Percentiles rank a stretch among this genome's conserved stretches.
Evolutionary conservation across 805 yeast species (phyloP).

Genomic region (Kazachstania africana): DNA sequence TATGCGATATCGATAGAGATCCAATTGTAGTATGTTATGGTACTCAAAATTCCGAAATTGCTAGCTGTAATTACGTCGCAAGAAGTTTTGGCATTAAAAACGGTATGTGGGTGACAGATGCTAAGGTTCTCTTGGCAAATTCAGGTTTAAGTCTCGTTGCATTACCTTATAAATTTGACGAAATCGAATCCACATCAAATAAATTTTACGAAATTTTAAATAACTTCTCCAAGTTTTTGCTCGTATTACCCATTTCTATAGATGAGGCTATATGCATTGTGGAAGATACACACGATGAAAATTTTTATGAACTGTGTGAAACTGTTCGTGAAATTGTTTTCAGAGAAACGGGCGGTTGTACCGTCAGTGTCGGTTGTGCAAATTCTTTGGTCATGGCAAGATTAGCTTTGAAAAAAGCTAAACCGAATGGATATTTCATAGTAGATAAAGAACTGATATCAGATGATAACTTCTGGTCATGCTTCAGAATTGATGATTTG

Average conservation of each 20-base stretch:
- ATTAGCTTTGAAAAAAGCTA: conserved; percentile 58
- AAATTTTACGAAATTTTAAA: conserved; percentile 49
- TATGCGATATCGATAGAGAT: conserved; percentile 31
- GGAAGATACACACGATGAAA: conserved; percentile 1
- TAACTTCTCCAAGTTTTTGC: not conserved
- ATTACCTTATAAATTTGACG: conserved; percentile 62
- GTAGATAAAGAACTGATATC: conserved; percentile 26
- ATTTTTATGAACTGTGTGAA: conserved; percentile 12
- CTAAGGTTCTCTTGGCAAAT: conserved; percentile 39
- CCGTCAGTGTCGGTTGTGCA: conserved; percentile 74
- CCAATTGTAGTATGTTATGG: conserved; percentile 54
- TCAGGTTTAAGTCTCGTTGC: conserved; percentile 33
- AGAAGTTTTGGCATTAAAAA: conserved; percentile 66
- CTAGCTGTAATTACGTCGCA: conserved; percentile 87
- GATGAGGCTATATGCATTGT: conserved; percentile 65
- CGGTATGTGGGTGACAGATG: conserved; percentile 82
- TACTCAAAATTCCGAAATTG: conserved; percentile 51
- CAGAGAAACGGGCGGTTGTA: conserved; percentile 38
- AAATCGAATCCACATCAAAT: conserved; percentile 56
- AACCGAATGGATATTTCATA: conserved; percentile 58
- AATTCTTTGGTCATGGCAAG: conserved; percentile 67
- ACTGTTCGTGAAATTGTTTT: conserved; percentile 33
- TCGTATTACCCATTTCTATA: conserved; percentile 71
- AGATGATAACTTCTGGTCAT: conserved; percentile 21
- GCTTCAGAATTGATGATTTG: conserved; percentile 28